A percentile compares a stretch with the other conserved stretches of the same genome.
These are phyloP conservation scores for Alternaria novae-zelandiae DNA, from an alignment of 2,329 filamentous ascomycete species.

Conservation along the genomic window DNA sequence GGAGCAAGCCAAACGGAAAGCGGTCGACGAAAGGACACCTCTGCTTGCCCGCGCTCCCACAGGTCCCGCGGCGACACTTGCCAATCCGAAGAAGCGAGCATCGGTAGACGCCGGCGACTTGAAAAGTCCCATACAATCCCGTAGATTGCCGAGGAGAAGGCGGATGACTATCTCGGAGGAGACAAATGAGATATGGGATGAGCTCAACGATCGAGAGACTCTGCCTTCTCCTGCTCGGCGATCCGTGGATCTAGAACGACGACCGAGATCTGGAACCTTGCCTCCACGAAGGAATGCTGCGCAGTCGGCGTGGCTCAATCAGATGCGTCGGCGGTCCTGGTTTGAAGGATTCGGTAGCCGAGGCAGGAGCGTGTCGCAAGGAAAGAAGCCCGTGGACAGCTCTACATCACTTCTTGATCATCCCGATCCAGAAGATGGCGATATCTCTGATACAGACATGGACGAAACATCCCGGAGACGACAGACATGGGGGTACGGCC, in stretches of 20 bases:
- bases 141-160: conserved; percentile 37
- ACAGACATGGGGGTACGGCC: conserved; percentile 35
- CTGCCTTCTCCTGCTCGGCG: conserved; percentile 36
- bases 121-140: conserved; percentile 32
- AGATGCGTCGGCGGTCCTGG: conserved; percentile 47
- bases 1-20: conserved; percentile 36
- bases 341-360: conserved; percentile 38
- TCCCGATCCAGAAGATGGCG: conserved; percentile 38
- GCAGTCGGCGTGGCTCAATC: conserved; percentile 41
- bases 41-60: conserved; percentile 44
- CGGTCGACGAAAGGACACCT: conserved; percentile 45
- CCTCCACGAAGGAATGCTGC: conserved; percentile 35
- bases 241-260: conserved; percentile 39
- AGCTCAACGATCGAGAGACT: conserved; percentile 70
- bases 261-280: conserved; percentile 44
- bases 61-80: conserved; percentile 35
- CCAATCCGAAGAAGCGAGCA: conserved; percentile 34
- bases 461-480: conserved; percentile 23
- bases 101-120: conserved; percentile 22
- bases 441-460: conserved; percentile 38
- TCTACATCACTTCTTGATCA: conserved; percentile 33
- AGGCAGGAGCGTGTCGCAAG: conserved; percentile 34
- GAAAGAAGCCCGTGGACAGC: conserved; percentile 35
- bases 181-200: conserved; percentile 83
- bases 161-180: conserved; percentile 66